A percentile compares a stretch with the other conserved stretches of the same genome.
phyloP scores from a whole-genome alignment of 192 early-diverging fungal species.

The Coemansia sp. region DNA sequence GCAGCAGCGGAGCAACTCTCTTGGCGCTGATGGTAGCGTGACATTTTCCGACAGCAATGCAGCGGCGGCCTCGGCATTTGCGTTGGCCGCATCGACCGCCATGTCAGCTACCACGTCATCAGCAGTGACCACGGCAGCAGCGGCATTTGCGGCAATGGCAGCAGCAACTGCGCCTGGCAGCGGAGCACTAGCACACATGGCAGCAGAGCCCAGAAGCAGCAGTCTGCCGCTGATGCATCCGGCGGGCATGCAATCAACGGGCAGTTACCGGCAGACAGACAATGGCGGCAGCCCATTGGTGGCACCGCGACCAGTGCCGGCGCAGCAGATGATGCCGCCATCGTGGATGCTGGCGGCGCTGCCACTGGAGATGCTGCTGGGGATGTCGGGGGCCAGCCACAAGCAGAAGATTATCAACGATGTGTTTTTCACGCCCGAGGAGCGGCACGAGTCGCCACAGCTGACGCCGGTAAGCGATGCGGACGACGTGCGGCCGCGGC shows the following conservation, averaged over 20 bases:
- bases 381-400: constrained; percentile 24
- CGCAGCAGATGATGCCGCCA: constrained; percentile 42
- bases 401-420: constrained; percentile 53
- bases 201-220: not conserved
- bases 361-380: constrained; percentile 43
- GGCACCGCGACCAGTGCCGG: constrained; percentile 52
- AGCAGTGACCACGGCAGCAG: constrained; percentile 16
- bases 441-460: constrained; percentile 44
- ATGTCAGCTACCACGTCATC: constrained; percentile 2
- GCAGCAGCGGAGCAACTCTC: constrained; percentile 8
- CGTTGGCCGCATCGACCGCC: constrained; percentile 20
- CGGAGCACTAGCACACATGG: not conserved
- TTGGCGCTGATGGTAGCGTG: constrained; percentile 9
- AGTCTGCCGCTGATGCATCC: constrained; percentile 18
- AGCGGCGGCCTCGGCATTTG: constrained; percentile 38
- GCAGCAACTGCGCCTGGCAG: constrained; percentile 3
- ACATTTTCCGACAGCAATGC: constrained; percentile 2
- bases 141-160: constrained; percentile 13
- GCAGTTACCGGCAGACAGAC: constrained; percentile 1
- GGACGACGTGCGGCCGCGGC: constrained; percentile 38
- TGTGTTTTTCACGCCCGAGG: constrained; percentile 51
- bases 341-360: constrained; percentile 49
- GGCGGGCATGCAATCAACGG: constrained; percentile 8
- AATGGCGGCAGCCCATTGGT: constrained; percentile 35
- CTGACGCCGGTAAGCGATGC: constrained; percentile 50